Base-by-base conservation (phyloP, 2,329 filamentous ascomycete species). In the Akanthomyces muscarius region DNA sequence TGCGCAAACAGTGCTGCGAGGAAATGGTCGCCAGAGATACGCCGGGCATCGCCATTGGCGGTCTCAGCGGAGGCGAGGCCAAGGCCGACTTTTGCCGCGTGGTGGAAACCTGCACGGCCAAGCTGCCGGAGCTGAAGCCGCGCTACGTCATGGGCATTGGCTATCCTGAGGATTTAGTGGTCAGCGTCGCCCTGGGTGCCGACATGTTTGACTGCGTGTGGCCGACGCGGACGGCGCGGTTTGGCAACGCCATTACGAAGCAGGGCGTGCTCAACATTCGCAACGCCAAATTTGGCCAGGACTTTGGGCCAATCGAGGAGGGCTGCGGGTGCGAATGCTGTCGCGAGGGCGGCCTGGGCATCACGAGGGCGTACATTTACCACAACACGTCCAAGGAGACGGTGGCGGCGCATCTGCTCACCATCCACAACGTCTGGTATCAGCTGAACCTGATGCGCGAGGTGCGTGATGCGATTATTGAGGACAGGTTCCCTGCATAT, bases 171-270 rank as follows among this genome's bases (percentile, higher is more conserved):
- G 95, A 99, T 72, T 81, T 99, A 62, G 86, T 99, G 2, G 93
- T 99, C 45, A 96, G 92, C 60, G 88, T 97, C 4, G 95, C 95
- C 1, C 83, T 99, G 0, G 95, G 95, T 4, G 95, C 95, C 55
- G 95, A 99, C 77, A 99, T 99, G 95, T 99, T 99, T 73, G 95
- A 99, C 77, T 99, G 96, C 72, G 95, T 99, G 7, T 99, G 95
- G 95, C 96, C 95, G 1, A 98, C 95, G 5, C 84, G 95, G 61
- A 99, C 95, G 42, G 95, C 95, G 72, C 87, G 95, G 41, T 99
- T 99, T 72, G 95, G 96, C 64, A 97, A 97, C 72, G 95, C 94
- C 44, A 86, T 99, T 64, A 97, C 94, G 2, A 84, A 86, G 62
- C 70, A 81, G 48, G 96, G 95, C 13, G 85, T 91, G n/a, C 78